A percentile compares a stretch with the other conserved stretches of the same genome.
Conservation (phyloP, 352 stramenopile species). For the Phytophthora tentaculata region DNA sequence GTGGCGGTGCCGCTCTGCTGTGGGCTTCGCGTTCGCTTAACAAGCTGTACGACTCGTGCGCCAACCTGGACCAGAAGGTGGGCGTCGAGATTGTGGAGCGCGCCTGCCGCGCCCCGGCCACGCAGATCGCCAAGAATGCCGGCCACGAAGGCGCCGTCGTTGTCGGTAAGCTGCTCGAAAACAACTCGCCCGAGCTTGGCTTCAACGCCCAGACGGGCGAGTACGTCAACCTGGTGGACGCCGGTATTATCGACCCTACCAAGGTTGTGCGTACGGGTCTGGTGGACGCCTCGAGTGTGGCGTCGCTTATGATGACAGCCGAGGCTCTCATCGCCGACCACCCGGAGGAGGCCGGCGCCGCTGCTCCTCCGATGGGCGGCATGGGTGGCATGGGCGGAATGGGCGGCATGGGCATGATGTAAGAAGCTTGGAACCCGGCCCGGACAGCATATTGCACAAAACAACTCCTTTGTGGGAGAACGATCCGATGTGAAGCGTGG, state of each 20-base stretch:
- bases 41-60: constrained; percentile 84
- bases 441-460: constrained; percentile 6
- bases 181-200: constrained; percentile 90
- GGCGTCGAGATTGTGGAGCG: constrained; percentile 98
- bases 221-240: constrained; percentile 98
- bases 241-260: constrained; percentile 98
- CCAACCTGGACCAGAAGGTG: constrained; percentile 98
- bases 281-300: constrained; percentile 98
- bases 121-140: constrained; percentile 98
- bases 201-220: constrained; percentile 98
- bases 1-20: constrained; percentile 97
- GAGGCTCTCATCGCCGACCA: constrained; percentile 98
- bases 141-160: constrained; percentile 98
- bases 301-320: constrained; percentile 99
- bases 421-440: constrained; percentile 38
- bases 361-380: constrained; percentile 74
- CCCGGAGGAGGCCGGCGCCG: constrained; percentile 83
- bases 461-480: constrained; percentile 16
- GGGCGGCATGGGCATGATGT: constrained; percentile 89
- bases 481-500: constrained; percentile 31
- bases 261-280: constrained; percentile 99
- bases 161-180: constrained; percentile 99
- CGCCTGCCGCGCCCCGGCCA: constrained; percentile 94
- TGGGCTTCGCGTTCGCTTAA: constrained; percentile 96
- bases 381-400: constrained; percentile 86